A percentile compares a stretch with the other conserved stretches of the same genome.
phyloP scores from a whole-genome alignment of 371 early-diverging fungal species.

The Dichotomocladium elegans region DNA sequence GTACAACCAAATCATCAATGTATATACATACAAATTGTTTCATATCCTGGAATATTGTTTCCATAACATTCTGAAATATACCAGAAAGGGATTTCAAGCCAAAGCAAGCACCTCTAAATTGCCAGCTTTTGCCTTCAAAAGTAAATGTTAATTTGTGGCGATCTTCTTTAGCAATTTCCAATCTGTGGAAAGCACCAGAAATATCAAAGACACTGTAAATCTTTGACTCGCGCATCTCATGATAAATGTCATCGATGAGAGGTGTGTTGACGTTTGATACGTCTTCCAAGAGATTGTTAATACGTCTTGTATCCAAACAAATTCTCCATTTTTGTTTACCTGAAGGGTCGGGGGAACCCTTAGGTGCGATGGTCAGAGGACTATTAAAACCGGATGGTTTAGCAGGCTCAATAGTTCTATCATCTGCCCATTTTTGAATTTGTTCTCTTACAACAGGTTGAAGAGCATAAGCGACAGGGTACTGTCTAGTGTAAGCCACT shows the following conservation, averaged over 20 bases:
- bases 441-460: background rate
- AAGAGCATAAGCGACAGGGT: conserved; percentile 2
- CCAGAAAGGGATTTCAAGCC: conserved; percentile 21
- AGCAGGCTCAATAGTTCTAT: background rate
- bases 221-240: conserved; percentile 2
- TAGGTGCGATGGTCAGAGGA: conserved; percentile 17
- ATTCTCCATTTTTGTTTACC: conserved; percentile 8
- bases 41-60: background rate
- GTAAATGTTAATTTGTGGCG: background rate
- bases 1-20: conserved; percentile 11
- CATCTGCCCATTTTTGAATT: conserved; percentile 2
- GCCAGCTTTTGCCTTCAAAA: conserved; percentile 12
- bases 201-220: conserved; percentile 22
- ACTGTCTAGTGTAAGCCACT: conserved; percentile 6
- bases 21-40: background rate
- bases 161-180: conserved; percentile 18
- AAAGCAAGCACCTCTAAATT: conserved; percentile 18
- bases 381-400: conserved; percentile 9
- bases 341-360: conserved; percentile 15
- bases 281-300: conserved; percentile 13
- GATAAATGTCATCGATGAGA: conserved; percentile 14
- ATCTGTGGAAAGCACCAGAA: conserved; percentile 20
- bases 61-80: conserved; percentile 18
- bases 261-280: conserved; percentile 20
- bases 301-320: conserved; percentile 18